Conservation (phyloP, 192 early-diverging fungal species). For the Coemansia sp. region DNA sequence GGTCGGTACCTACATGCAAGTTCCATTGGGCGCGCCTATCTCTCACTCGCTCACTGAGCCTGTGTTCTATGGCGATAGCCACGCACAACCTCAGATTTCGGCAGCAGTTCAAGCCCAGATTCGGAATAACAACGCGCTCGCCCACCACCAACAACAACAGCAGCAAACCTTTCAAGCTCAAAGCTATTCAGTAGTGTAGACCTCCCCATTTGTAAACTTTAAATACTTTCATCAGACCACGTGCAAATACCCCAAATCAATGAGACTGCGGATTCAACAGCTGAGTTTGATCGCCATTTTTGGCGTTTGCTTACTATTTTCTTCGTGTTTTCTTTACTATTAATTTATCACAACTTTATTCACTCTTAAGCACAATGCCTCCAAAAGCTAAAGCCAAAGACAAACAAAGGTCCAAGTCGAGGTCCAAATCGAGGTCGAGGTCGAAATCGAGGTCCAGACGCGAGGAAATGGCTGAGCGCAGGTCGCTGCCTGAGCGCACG, state of each 20-base stretch:
- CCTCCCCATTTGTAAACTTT: background rate
- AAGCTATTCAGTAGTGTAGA: background rate
- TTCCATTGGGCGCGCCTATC: conserved; percentile 37
- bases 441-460: too few species aligned
- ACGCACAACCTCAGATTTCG: conserved; percentile 15
- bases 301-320: background rate
- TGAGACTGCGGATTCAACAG: background rate
- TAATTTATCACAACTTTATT: background rate
- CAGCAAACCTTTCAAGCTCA: background rate
- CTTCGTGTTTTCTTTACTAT: background rate
- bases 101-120: background rate
- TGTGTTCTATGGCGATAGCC: conserved; percentile 7
- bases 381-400: background rate
- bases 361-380: background rate
- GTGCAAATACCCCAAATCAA: background rate
- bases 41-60: conserved; percentile 45
- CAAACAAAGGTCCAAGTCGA: background rate
- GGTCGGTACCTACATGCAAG: conserved; percentile 35
- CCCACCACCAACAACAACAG: conserved; percentile 2
- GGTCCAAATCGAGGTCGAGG: background rate
- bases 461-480: conserved; percentile 28
- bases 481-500: conserved; percentile 20
- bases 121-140: conserved; percentile 9
- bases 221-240: background rate
- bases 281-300: background rate